Conservation (phyloP, 306 rosid genomes). For the Comarum palustre region DNA sequence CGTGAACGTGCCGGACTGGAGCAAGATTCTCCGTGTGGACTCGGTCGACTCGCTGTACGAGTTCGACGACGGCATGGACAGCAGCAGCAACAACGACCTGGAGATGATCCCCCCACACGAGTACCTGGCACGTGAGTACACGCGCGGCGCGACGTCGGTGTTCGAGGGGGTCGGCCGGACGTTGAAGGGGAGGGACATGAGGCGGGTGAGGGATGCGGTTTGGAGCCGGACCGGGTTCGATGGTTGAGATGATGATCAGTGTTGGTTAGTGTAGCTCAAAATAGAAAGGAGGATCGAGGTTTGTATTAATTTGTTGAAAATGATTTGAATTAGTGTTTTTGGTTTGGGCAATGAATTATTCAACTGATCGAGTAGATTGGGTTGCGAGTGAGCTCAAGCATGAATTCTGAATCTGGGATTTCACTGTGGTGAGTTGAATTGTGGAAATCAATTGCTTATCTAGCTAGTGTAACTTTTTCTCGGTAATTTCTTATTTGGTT, state of each 20-base stretch:
- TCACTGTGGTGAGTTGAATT: constrained; percentile 8
- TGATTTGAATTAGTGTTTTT: neutral
- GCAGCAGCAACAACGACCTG: constrained; percentile 45
- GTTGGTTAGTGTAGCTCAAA: neutral
- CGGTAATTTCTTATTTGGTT: no score
- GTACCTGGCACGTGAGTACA: constrained; percentile 72
- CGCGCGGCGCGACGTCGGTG: constrained; percentile 74
- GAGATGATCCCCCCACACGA: constrained; percentile 94
- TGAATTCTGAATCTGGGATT: constrained; percentile 3
- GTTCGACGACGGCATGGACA: constrained; percentile 33
- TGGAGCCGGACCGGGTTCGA: constrained; percentile 98
- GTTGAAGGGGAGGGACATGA: constrained; percentile 88
- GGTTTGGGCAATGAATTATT: constrained; percentile 23
- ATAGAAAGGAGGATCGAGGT: neutral
- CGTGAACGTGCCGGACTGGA: constrained; percentile 96
- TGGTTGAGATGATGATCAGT: constrained; percentile 41
- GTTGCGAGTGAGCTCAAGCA: constrained; percentile 42
- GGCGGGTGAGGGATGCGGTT: constrained; percentile 88
- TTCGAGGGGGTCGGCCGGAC: constrained; percentile 96
- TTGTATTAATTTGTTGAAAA: neutral
- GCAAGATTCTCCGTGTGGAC: constrained; percentile 86
- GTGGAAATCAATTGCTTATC: neutral
- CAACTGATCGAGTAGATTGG: neutral
- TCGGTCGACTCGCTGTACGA: constrained; percentile 70
- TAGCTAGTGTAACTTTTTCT: no score